Evolutionary conservation across 2,329 filamentous ascomycete species (phyloP).

Genomic region (Allantophomopsis lycopodina): DNA sequence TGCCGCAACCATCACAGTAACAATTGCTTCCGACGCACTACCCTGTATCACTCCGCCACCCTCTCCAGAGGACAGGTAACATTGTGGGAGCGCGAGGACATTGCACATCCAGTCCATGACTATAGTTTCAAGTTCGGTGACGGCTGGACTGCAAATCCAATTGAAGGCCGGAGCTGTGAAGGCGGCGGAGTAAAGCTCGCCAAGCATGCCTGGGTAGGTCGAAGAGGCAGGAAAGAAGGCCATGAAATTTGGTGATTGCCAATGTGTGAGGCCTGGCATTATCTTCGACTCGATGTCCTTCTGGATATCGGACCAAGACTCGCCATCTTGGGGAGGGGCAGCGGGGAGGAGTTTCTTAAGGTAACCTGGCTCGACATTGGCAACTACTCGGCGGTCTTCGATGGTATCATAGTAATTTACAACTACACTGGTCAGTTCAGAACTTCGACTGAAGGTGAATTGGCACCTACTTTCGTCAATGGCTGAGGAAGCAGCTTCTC

Average conservation of each 20-base stretch:
- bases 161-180: constrained; percentile 92
- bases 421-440: constrained; percentile 36
- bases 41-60: constrained; percentile 90
- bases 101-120: constrained; percentile 85
- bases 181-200: constrained; percentile 81
- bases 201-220: constrained; percentile 75
- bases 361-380: constrained; percentile 73
- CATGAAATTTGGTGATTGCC: constrained; percentile 88
- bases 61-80: constrained; percentile 60
- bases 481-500: constrained; percentile 59
- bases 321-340: constrained; percentile 49
- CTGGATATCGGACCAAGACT: constrained; percentile 67
- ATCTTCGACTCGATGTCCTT: constrained; percentile 76
- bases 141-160: constrained; percentile 86
- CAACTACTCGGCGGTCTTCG: constrained; percentile 55
- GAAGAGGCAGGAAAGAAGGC: constrained; percentile 82
- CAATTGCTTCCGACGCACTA: constrained; percentile 74
- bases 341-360: constrained; percentile 65
- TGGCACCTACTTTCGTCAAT: constrained; percentile 64
- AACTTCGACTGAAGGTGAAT: neutral
- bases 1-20: constrained; percentile 78
- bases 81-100: constrained; percentile 57
- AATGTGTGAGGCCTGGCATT: constrained; percentile 85
- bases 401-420: constrained; percentile 73
- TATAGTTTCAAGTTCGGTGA: constrained; percentile 87